Base-by-base conservation (phyloP, 345 rosid species). In the Stellera chamaejasme region DNA sequence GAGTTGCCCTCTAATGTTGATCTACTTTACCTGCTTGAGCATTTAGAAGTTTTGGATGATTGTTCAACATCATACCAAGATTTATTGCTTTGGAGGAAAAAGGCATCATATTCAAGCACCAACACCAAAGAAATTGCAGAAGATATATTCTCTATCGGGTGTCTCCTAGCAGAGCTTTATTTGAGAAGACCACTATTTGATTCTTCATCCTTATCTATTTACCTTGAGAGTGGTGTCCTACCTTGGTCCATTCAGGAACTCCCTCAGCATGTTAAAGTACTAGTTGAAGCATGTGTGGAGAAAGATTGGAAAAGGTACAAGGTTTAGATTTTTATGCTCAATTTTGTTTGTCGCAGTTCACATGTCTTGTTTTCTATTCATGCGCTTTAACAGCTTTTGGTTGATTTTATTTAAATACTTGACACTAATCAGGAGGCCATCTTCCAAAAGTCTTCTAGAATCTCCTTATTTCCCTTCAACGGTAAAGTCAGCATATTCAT, bases 391-490 rank as follows among this genome's bases (percentile, higher is more conserved):
- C 51, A 45, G 27, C 28, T 59, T 15, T 16, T 58, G 63, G 43
- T 45, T 56, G 70, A 63, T 56, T 60, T 47, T 66, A 15, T 32
- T 32, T 32, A 4, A 32, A 32, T 1, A 47, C 45, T 45, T 55
- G 53, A 32, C 65, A 71, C 72, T 59, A 68, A 71, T 62, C 63
- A 90, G 97, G 94, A 77, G 97, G 80, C 97, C 94, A 43, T 76
- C 85, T 51, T 85, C 89, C 73, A 79, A 81, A 69, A 63, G 75
- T 74, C 70, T 90, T 63, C 65, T 90, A 74, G 89, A 90, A 65
- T 90, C 94, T 71, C 94, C 96, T 11, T 84, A 76, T 78, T 90
- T 90, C 69, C 79, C 94, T 55, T 59, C 88, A 66, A 80, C 90
- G 16, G 80, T 85, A 73, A 82, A 70, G 80, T 85, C 96, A 39